Conservation (phyloP, 805 yeast genomes). For the Wickerhamiella bombiphila region DNA sequence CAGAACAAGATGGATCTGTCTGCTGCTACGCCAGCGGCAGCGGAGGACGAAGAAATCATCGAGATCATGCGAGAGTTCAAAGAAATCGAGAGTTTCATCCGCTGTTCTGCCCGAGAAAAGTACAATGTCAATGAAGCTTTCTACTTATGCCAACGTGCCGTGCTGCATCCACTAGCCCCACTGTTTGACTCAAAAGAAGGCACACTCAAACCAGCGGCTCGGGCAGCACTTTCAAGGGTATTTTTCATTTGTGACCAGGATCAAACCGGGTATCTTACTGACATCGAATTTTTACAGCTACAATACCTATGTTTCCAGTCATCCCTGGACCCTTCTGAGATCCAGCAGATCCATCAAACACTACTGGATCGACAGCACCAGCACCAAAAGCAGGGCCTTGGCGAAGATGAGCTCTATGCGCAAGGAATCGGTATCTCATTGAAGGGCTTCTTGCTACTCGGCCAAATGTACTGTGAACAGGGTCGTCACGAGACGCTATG, state of each 20-base stretch:
- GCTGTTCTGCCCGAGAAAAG: conserved; percentile 74
- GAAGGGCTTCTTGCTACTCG: conserved; percentile 63
- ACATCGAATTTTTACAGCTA: conserved; percentile 50
- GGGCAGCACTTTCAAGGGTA: conserved; percentile 61
- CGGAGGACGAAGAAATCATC: conserved; percentile 45
- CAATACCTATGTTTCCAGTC: conserved; percentile 67
- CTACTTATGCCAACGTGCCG: conserved; percentile 84
- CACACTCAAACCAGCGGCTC: conserved; percentile 59
- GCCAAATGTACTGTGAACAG: conserved; percentile 69
- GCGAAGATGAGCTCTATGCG: background rate
- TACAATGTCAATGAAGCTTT: conserved; percentile 83
- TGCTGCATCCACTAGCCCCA: conserved; percentile 86
- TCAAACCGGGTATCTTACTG: conserved; percentile 72
- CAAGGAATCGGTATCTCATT: conserved; percentile 43
- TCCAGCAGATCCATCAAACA: conserved; percentile 27
- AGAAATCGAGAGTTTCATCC: conserved; percentile 82
- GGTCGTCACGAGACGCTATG: conserved; percentile 96
- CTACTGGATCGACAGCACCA: conserved; percentile 24
- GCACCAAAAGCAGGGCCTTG: conserved; percentile 8
- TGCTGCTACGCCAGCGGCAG: background rate
- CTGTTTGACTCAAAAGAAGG: conserved; percentile 85
- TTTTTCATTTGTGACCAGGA: conserved; percentile 77
- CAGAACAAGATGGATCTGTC: conserved; percentile 45
- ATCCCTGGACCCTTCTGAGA: conserved; percentile 29
- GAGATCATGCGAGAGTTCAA: conserved; percentile 82